Percentiles rank a stretch among this genome's conserved stretches.
phyloP scores from a whole-genome alignment of 2,329 filamentous ascomycete genomes.

The Claviceps citrina region DNA sequence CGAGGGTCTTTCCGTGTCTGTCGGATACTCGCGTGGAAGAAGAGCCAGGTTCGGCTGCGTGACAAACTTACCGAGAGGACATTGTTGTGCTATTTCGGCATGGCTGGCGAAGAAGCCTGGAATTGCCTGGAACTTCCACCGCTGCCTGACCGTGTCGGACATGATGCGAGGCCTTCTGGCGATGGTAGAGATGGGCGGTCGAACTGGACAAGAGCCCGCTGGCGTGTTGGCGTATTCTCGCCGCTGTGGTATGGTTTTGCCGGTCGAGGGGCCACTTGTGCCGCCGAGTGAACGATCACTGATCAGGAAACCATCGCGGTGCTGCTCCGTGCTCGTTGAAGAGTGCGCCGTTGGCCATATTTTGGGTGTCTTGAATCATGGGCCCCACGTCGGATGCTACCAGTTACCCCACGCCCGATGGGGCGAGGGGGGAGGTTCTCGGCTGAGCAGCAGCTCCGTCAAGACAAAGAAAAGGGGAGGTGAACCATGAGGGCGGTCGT shows the following conservation, averaged over 20 bases:
- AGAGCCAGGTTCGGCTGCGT: slow-evolving; percentile 38
- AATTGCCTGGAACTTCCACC: slow-evolving; percentile 13
- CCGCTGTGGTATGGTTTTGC: too few relatives aligned
- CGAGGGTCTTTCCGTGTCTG: slow-evolving; percentile 16
- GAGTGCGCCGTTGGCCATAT: too few relatives aligned
- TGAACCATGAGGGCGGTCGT: too few relatives aligned
- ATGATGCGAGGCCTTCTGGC: not conserved
- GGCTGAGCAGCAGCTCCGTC: not conserved
- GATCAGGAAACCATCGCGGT: too few relatives aligned
- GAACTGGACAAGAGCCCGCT: too few relatives aligned
- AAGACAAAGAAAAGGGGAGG: not conserved
- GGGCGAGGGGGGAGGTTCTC: too few relatives aligned
- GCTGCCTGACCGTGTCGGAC: not conserved
- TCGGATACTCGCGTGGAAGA: slow-evolving; percentile 32
- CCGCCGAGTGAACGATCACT: too few relatives aligned
- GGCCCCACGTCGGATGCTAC: not conserved
- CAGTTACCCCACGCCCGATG: not conserved
- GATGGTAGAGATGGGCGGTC: too few relatives aligned
- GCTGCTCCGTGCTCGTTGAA: too few relatives aligned
- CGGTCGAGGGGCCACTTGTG: too few relatives aligned
- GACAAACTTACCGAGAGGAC: slow-evolving; percentile 16
- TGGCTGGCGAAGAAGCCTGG: slow-evolving; percentile 30
- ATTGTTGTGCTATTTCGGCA: slow-evolving; percentile 13
- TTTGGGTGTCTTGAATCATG: too few relatives aligned
- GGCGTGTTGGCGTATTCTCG: too few relatives aligned